phyloP scores from a whole-genome alignment of 805 yeast genomes.

The Barnettozyma botsteinii region DNA sequence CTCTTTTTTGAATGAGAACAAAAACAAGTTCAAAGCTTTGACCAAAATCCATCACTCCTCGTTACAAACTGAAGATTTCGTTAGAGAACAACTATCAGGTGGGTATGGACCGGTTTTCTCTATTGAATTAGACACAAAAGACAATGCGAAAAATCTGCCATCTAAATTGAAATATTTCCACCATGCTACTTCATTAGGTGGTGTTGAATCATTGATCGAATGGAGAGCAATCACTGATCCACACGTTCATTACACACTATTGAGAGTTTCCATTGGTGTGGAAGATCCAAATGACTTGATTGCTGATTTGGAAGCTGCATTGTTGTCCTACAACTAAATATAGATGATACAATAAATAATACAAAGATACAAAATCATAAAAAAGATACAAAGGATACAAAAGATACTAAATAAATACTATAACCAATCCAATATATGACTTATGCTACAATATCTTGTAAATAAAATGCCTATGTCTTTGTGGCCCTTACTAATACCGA shows the following conservation, averaged over 20 bases:
- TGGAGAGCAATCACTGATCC: slow-evolving; percentile 80
- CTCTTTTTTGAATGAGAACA: slow-evolving; percentile 47
- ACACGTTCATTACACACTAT: slow-evolving; percentile 45
- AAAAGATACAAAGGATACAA: background rate
- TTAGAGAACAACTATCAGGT: slow-evolving; percentile 58
- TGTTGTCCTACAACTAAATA: slow-evolving; percentile 21
- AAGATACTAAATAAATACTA: no score
- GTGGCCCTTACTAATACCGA: no score
- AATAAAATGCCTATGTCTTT: no score
- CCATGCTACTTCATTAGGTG: slow-evolving; percentile 92
- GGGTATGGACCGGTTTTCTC: slow-evolving; percentile 76
- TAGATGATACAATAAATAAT: background rate
- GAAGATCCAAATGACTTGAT: slow-evolving; percentile 76
- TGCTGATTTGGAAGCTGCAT: slow-evolving; percentile 60
- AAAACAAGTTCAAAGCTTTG: slow-evolving; percentile 42
- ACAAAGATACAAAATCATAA: background rate
- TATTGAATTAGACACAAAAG: slow-evolving; percentile 43
- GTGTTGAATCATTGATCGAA: slow-evolving; percentile 85
- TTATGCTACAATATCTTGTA: no score
- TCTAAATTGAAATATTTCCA: slow-evolving; percentile 61
- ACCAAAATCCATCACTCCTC: slow-evolving; percentile 63
- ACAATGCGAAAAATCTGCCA: slow-evolving; percentile 60
- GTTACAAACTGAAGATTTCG: slow-evolving; percentile 64
- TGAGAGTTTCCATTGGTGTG: slow-evolving; percentile 76
- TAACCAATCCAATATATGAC: no score